phyloP scores from a whole-genome alignment of 2,329 filamentous ascomycete genomes.

The Colletotrichum salicis region DNA sequence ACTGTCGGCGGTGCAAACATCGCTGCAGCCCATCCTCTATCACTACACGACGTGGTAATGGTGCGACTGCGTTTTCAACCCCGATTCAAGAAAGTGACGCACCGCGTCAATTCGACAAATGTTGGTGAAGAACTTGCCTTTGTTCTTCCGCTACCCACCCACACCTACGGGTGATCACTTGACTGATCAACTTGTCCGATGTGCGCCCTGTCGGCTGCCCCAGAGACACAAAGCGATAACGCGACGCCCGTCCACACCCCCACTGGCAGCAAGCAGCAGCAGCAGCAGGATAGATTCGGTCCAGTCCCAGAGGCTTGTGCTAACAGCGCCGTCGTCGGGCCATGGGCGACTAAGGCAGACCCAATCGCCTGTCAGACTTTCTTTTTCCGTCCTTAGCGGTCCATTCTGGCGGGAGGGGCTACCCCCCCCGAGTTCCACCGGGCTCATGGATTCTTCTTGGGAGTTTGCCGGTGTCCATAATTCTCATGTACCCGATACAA shows the following conservation, averaged over 20 bases:
- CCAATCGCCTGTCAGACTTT: constrained; percentile 36
- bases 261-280: constrained; percentile 2
- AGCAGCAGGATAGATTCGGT: constrained; percentile 6
- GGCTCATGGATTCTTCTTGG: constrained; percentile 29
- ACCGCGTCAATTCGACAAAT: not conserved
- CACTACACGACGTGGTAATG: not conserved
- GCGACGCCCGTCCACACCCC: constrained; percentile 10
- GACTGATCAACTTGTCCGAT: constrained; percentile 25
- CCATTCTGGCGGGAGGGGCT: constrained; percentile 36
- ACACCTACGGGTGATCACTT: constrained; percentile 33
- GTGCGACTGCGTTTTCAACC: not conserved
- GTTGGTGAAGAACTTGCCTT: constrained; percentile 17
- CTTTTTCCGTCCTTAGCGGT: constrained; percentile 38
- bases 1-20: not conserved
- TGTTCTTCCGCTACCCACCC: constrained; percentile 27
- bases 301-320: constrained; percentile 29
- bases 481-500: constrained; percentile 18
- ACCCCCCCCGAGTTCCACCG: constrained; percentile 27
- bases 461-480: constrained; percentile 12
- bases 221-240: constrained; percentile 6
- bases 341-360: constrained; percentile 27
- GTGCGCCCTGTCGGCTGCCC: constrained; percentile 19
- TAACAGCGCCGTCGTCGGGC: constrained; percentile 27
- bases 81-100: not conserved
- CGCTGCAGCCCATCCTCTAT: no score